Evolutionary conservation across 1,139 yeast genomes (phyloP), one percentile per base, ranked within the genome.

Genomic region (Taphrina flavorubra): DNA sequence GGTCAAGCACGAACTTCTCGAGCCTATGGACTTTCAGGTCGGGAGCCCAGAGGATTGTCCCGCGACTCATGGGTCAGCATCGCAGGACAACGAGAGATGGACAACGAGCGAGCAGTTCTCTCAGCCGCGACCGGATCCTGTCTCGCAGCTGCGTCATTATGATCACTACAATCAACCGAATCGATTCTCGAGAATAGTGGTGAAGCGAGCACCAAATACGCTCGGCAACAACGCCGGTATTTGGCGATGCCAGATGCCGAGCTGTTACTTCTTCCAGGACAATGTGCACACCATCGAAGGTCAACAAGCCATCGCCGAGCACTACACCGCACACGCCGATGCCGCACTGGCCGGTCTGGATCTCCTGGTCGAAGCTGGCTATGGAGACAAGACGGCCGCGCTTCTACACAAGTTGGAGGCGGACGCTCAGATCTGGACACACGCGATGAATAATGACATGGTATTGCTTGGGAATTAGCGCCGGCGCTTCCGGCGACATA

Each of bases 361-460:
- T 16, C 58, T 53, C 20, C 36, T 53, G 58, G 58, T 16, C 11
- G 25, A 31, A 16, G 58, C 42, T 36, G 58, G 20, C 14, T 36
- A 34, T 36, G 58, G 42, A 6, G 58, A 16, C 18, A 31, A 16
- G 42, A 53, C 58, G 14, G 16, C 42, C 42, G 58, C 58, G 8
- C 42, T 53, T 8, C 34, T 53, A 20, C 58, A 37, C 11, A 53
- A 53, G 25, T 16, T 53, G 10, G 53, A 49, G n/a, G n/a, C 13
- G 6, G 53, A 49, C 18, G 53, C 53, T 49, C 53, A 49, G 8
- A 18, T 49, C 36, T 49, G 53, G 53, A 49, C 53, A 49, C 53
- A 49, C 2, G 53, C 53, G 10, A 49, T 49, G 53, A 49, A 49
- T 20, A 49, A 8, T 49, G 53, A 49, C 20, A 1, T 20, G n/a